Conservation (phyloP, 2,329 filamentous ascomycete species). For the Penicillium sp. region DNA sequence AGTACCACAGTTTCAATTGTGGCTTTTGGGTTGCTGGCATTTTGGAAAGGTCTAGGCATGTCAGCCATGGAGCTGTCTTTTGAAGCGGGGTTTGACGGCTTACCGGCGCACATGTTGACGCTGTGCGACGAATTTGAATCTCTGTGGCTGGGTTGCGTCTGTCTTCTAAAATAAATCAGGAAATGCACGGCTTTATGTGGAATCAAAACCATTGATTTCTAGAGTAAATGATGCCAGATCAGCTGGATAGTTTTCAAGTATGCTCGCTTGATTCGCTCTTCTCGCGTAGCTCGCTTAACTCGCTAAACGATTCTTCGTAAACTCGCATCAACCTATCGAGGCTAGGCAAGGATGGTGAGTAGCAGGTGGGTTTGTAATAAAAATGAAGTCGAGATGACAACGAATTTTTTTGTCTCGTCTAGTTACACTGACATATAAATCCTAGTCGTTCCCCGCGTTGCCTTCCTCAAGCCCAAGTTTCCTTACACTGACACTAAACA, state of each 20-base stretch:
- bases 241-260: neutral
- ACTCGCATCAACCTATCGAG: too few relatives aligned
- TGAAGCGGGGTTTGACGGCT: neutral
- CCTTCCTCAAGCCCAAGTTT: too few relatives aligned
- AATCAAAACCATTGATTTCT: neutral
- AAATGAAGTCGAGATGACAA: neutral
- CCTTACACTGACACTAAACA: neutral
- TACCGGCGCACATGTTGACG: neutral
- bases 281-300: conserved; percentile 7
- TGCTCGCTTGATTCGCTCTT: neutral
- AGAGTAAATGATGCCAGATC: neutral
- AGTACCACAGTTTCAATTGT: conserved; percentile 1
- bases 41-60: neutral
- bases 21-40: neutral
- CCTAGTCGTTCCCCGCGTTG: neutral
- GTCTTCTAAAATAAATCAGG: too few relatives aligned
- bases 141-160: too few relatives aligned
- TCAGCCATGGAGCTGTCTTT: neutral
- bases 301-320: neutral
- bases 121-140: neutral
- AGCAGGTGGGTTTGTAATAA: neutral
- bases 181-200: neutral
- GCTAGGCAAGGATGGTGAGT: too few relatives aligned
- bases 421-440: neutral
- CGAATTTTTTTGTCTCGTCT: neutral